A percentile compares a stretch with the other conserved stretches of the same genome.
Evolutionary conservation across 225 moss, liverwort and hornwort genomes (phyloP).

Genomic region (Asterella californica): DNA sequence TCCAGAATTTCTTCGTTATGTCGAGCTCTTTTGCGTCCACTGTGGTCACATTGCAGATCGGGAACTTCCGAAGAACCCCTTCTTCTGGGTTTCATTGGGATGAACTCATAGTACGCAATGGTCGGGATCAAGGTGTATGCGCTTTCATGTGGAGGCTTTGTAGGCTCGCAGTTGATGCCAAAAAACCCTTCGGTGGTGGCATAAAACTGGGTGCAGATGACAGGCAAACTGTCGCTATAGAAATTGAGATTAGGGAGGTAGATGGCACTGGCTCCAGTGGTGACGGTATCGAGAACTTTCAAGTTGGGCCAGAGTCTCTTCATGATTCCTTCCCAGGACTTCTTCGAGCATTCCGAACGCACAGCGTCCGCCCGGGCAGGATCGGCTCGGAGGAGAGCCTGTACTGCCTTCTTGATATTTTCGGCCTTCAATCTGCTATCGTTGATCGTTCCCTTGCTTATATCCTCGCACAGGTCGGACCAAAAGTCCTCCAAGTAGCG

Average conservation of each 20-base stretch:
- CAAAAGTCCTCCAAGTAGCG: slow-evolving; percentile 30
- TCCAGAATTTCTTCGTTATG: slow-evolving; percentile 48
- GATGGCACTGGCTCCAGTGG: slow-evolving; percentile 62
- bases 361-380: slow-evolving; percentile 47
- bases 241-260: slow-evolving; percentile 57
- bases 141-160: slow-evolving; percentile 49
- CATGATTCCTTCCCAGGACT: slow-evolving; percentile 57
- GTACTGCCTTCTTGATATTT: slow-evolving; percentile 35
- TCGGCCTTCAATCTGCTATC: slow-evolving; percentile 38
- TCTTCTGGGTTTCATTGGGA: slow-evolving; percentile 35
- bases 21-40: too few relatives aligned
- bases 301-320: slow-evolving; percentile 72
- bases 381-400: slow-evolving; percentile 44
- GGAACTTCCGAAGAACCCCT: neutral
- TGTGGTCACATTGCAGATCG: too few relatives aligned
- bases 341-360: slow-evolving; percentile 41
- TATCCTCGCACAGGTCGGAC: slow-evolving; percentile 62
- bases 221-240: slow-evolving; percentile 48
- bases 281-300: slow-evolving; percentile 40
- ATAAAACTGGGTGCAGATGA: slow-evolving; percentile 47
- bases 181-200: slow-evolving; percentile 51
- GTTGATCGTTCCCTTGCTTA: slow-evolving; percentile 57
- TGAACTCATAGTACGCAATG: slow-evolving; percentile 66
- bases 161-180: slow-evolving; percentile 52
- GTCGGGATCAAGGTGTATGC: slow-evolving; percentile 66